These are phyloP conservation scores for Metschnikowia kunwiensis DNA, from an alignment of 805 yeast genomes.

Conservation along the genomic window DNA sequence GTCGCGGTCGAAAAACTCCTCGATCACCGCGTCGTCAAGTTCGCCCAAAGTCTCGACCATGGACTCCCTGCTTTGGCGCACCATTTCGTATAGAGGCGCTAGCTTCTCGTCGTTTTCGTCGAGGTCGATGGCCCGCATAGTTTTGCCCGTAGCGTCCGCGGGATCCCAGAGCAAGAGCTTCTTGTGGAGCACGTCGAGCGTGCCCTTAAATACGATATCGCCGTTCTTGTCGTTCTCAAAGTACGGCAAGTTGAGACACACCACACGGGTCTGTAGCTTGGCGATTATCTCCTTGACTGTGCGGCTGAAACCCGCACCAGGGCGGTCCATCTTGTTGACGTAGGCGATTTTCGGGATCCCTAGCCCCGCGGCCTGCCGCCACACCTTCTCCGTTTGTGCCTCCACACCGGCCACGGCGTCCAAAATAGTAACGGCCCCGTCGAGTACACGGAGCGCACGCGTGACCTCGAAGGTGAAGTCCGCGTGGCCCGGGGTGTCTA, in stretches of 20 bases:
- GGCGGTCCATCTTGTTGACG: constrained; percentile 93
- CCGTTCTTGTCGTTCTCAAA: constrained; percentile 39
- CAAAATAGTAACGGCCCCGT: constrained; percentile 88
- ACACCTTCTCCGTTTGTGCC: constrained; percentile 95
- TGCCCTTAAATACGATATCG: constrained; percentile 57
- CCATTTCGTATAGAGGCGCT: constrained; percentile 41
- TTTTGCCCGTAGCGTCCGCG: constrained; percentile 45
- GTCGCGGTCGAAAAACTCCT: constrained; percentile 64
- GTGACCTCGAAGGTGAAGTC: constrained; percentile 95
- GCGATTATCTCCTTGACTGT: constrained; percentile 81
- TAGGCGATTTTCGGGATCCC: constrained; percentile 74
- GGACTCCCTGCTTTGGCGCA: constrained; percentile 61
- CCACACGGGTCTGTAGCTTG: constrained; percentile 71
- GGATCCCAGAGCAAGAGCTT: constrained; percentile 55
- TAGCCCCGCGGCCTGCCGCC: constrained; percentile 76
- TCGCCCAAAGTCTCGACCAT: constrained; percentile 83
- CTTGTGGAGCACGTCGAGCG: constrained; percentile 68
- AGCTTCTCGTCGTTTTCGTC: constrained; percentile 20
- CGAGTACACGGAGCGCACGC: constrained; percentile 83
- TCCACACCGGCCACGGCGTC: constrained; percentile 99
- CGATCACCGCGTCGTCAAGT: constrained; percentile 71
- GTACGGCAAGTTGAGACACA: constrained; percentile 73
- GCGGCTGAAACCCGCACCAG: constrained; percentile 91
- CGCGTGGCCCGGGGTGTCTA: constrained; percentile 98
- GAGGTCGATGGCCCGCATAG: constrained; percentile 47